Evolutionary conservation across 1,284 basidiomycete species (phyloP).

Genomic region (Microbotryum silenes-acaulis): DNA sequence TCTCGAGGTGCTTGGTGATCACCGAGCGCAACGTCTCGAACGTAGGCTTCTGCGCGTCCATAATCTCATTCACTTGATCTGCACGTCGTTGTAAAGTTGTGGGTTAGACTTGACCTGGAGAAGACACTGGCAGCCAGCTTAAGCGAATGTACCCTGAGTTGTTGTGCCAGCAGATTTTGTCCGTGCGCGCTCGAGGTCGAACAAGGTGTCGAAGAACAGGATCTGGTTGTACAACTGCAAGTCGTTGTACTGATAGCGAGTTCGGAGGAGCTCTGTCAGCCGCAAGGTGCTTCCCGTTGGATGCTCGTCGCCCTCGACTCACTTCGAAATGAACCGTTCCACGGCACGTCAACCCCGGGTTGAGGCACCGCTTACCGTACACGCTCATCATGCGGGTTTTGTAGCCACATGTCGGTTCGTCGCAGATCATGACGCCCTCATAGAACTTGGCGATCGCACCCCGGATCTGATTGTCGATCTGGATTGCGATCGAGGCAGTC

Average conservation of each 20-base stretch:
- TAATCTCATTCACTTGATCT: conserved; percentile 55
- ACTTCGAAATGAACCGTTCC: conserved; percentile 70
- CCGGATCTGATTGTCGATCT: conserved; percentile 80
- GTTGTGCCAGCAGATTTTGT: conserved; percentile 48
- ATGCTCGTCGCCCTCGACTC: conserved; percentile 33
- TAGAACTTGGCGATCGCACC: conserved; percentile 74
- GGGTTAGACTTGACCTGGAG: neutral
- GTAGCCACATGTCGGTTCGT: conserved; percentile 73
- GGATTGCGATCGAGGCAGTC: conserved; percentile 61
- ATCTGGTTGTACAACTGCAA: conserved; percentile 76
- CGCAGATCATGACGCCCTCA: conserved; percentile 77
- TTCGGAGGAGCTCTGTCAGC: conserved; percentile 4
- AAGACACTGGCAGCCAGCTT: neutral
- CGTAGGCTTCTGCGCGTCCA: conserved; percentile 48
- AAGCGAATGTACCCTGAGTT: conserved; percentile 47
- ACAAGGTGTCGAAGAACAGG: conserved; percentile 67
- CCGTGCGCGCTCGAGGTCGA: conserved; percentile 61
- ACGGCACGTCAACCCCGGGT: conserved; percentile 51
- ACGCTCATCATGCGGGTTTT: conserved; percentile 86
- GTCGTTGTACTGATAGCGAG: conserved; percentile 66
- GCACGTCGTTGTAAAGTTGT: conserved; percentile 11
- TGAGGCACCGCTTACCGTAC: conserved; percentile 73
- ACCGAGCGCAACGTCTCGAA: conserved; percentile 52
- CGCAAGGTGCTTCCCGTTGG: neutral
- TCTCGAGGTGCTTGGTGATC: conserved; percentile 68